Base-by-base conservation (phyloP, 805 yeast species). In the Blastobotrys peoriensis region DNA sequence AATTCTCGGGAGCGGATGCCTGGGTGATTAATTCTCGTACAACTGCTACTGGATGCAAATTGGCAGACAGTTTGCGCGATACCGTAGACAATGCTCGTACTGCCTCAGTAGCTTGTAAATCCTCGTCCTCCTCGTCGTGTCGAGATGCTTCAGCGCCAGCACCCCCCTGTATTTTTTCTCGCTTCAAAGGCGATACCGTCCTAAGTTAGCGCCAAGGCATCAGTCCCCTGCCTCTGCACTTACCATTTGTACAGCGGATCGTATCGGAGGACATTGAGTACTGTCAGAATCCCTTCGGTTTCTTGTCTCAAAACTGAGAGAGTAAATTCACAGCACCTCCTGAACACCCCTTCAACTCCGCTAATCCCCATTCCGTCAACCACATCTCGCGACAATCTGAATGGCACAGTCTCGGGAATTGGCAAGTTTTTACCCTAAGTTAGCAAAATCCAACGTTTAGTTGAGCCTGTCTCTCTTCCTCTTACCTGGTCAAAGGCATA, bases 321-420 rank as follows among this genome's bases (percentile, higher is more conserved):
- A 0, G 86, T 84, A 46, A 78, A 76, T 56, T 86, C 95, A 53
- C 94, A 81, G 33, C 83, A 76, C 48, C 75, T 72, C 41, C 76
- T 71, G 58, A 87, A 93, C 1, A 81, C 66, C 0, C 98, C 98
- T 43, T 79, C 77, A 0, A 77, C 77, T 0, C 95, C 96, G n/a
- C 84, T 75, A 4, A 84, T 71, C 0, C 99, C 99, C 69, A 94
- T 76, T 0, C 94, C 98, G 66, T 93, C 98, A 3, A 88, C 81
- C 43, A 93, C 71, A 60, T 94, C 97, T 46, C 95, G 69, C 0
- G 98, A 86, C 28, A 94, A 67, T 50, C 99, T 66, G 60, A 93
- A 94, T 3, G 99, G 98, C 4, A 94, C 95, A 0, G 84, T 73
- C 57, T 93, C 99, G 0, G 99, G 98, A 5, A 91, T 76, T 0